These are phyloP conservation scores for Solanum tacnaense DNA, from an alignment of 257 asterid genomes.

Conservation along the genomic window DNA sequence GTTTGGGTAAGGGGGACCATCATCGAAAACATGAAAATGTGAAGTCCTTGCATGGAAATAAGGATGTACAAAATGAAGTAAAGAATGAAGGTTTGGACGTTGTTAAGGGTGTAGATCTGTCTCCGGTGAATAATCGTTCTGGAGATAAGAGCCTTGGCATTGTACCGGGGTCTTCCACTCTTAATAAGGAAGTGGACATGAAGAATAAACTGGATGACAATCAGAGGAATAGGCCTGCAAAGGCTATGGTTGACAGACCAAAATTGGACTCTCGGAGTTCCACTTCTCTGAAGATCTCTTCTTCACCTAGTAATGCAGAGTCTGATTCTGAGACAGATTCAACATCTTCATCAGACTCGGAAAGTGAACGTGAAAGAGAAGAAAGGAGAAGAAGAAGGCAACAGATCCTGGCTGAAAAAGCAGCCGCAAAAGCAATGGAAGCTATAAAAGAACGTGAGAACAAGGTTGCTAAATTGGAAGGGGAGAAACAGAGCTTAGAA, in stretches of 20 bases:
- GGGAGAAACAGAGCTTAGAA: conserved; percentile 93
- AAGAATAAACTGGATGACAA: conserved; percentile 23
- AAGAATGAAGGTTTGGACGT: conserved; percentile 23
- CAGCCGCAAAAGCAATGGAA: conserved; percentile 77
- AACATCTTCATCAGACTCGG: conserved; percentile 71
- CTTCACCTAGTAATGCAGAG: conserved; percentile 49
- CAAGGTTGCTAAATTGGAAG: conserved; percentile 83
- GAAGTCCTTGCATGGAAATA: conserved; percentile 8
- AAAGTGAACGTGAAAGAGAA: conserved; percentile 80
- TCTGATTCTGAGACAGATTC: conserved; percentile 73
- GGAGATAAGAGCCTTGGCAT: neutral
- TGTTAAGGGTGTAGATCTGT: conserved; percentile 24
- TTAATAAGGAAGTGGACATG: conserved; percentile 27
- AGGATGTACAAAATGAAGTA: conserved; percentile 13
- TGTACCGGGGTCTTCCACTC: conserved; percentile 12
- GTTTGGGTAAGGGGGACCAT: conserved; percentile 17
- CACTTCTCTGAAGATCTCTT: conserved; percentile 39
- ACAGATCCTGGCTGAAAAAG: conserved; percentile 82
- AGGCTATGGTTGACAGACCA: conserved; percentile 21
- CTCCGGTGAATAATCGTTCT: conserved; percentile 8
- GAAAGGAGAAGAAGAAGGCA: conserved; percentile 82
- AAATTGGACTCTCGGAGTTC: conserved; percentile 24
- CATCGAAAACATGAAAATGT: conserved; percentile 17
- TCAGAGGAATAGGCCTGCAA: conserved; percentile 17
- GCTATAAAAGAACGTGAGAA: conserved; percentile 88